Evolutionary conservation across 257 asterid genomes (phyloP), one percentile per base, ranked within the genome.

Genomic region (Lycium barbarum): DNA sequence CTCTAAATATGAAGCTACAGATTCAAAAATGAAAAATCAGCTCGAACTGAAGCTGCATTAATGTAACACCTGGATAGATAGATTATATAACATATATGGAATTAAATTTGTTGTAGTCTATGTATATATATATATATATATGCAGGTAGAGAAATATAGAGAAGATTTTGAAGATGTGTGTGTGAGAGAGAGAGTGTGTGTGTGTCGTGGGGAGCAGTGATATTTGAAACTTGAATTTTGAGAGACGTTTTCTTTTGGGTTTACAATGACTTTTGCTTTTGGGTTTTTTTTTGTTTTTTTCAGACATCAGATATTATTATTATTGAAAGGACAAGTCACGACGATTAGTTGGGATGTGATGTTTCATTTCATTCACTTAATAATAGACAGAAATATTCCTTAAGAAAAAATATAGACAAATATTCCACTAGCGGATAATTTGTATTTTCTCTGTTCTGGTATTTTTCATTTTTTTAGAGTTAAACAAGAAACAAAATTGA

Each of bases 1-100:
- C 61, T 81, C 85, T 62, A 22, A 85, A 73, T 85, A 62, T 20
- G 51, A 18, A 86, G 22, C 84, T 53, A 80, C 90, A 85, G 91
- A 90, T 90, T 92, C 26, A 84, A 51, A 85, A 57, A 80, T 40
- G 45, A 8, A 84, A 67, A 81, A 14, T 43, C 89, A 90, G 93
- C 93, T 88, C 85, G 89, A 87, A 87, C 71, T 83, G 78, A 81
- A 79, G 86, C 84, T 66, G 45, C 90, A 83, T 85, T 88, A 72
- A 72, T 72, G 4, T 43, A 43, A 73, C 59, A n/a, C 1, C 10
- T 43, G 13, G 79, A 43, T 18, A 40, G 54, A 71, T 40, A n/a
- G 5, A 71, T 40, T 71, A 35, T 40, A 74, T n/a, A 49, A 22
- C 18, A 74, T 13, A 49, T 49, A 13, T 22, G 81, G 81, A 49